Base-by-base conservation (phyloP, 140 eudicot species). In the Oenanthe javanica region DNA sequence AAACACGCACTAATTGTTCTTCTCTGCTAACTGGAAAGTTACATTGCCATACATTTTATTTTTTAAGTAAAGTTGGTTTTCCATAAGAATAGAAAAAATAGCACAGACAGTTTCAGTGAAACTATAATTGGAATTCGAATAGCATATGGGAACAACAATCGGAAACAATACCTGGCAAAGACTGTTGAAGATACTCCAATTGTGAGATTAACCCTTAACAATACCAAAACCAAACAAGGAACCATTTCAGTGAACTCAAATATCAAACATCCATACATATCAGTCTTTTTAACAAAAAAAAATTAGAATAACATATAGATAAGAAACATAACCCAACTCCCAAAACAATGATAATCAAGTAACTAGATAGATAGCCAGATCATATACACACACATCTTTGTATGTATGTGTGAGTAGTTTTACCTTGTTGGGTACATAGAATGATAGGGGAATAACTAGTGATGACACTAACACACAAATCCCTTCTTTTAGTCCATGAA, bases 401-500 rank as follows among this genome's bases (percentile, higher is more conserved):
- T 70, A 36, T 2, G 47, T 40, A 16, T 14, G 2, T 70, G 48
- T 69, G 46, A 11, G 66, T 31, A 3, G 2, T 2, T 7, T n/a
- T 55, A 93, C 99, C 99, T 89, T 92, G 99, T 85, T 95, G 99
- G 27, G 97, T 95, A 76, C 99, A 95, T 45, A 95, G 88, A 79
- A 95, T 92, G 79, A 88, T 83, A 19, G 99, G 99, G 57, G 97
- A 92, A 48, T 92, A 92, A 78, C 97, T 95, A 25, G 99, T 95
- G 77, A 95, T 95, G 59, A 95, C 97, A 79, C 97, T 90, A 31
- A 89, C 86, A 79, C 99, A 95, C 89, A 95, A 86, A 88, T 92
- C 97, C 79, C 88, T 95, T 91, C 97, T 92, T 76, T 90, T 92
- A 27, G 91, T 91, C 99, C 99, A 95, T 82, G 97, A 91, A 80